Base-by-base conservation (phyloP, 345 rosid species). In the Crucihimalaya himalaica region DNA sequence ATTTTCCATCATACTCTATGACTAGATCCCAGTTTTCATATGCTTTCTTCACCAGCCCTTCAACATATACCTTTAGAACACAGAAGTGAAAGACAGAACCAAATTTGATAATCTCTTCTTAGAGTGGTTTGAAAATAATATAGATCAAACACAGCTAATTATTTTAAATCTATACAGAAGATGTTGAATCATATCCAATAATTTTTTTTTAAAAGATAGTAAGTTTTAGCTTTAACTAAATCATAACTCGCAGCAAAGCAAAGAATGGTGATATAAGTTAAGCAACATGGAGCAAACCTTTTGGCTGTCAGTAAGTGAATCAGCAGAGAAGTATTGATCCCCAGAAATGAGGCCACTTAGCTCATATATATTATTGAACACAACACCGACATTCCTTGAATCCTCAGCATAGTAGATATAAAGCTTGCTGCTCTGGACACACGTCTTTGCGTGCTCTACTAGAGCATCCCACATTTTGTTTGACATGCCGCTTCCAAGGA, bases 381-480 rank as follows among this genome's bases (percentile, higher is more conserved):
- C 84, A 76, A 86, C 94, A 28, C 96, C 97, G 31, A 85, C 89
- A 69, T 80, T 86, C 75, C 90, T 88, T 56, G 89, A 80, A 85
- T 86, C 96, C 72, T 92, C 99, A 28, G 98, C 69, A 75, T 92
- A 86, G 77, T 86, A 95, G 66, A 95, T 82, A 78, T 95, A 90
- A 66, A 87, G 80, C 84, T 92, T 95, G 63, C 96, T 86, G 56
- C 89, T 69, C 23, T 86, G 87, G 73, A 79, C 96, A 77, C 99
- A 95, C 23, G 99, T 95, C 88, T 95, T 95, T 9, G 99, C 96
- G 51, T 95, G 99, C 62, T 95, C 98, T 71, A 86, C 59, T 66
- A 95, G 88, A 71, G 98, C 96, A 0, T 95, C 99, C 99, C 99
- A 95, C 99, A 95, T 95, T 85, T 86, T 92, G 85, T 92, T 95